phyloP scores from a whole-genome alignment of 805 yeast species.

The Pichia pseudocactophila region DNA sequence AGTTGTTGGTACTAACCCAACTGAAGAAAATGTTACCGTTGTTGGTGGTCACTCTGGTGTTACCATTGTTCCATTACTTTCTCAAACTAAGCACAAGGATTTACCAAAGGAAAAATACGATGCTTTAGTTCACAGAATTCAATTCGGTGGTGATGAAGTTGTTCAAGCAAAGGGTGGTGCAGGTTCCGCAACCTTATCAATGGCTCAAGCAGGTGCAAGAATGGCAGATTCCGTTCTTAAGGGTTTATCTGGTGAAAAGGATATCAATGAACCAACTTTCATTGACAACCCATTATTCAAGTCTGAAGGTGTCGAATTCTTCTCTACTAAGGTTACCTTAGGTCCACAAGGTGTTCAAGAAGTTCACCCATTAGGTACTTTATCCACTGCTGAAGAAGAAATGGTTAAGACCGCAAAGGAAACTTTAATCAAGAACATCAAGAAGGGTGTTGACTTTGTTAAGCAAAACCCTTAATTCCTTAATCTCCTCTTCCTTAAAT shows the following conservation, averaged over 20 bases:
- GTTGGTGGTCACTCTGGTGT: constrained; percentile 98
- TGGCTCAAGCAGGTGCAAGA: constrained; percentile 81
- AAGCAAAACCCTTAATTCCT: constrained; percentile 49
- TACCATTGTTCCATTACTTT: constrained; percentile 88
- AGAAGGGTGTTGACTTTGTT: constrained; percentile 88
- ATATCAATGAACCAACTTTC: constrained; percentile 44
- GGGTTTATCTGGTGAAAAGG: constrained; percentile 39
- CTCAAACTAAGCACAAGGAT: constrained; percentile 66
- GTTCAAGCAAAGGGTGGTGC: constrained; percentile 80
- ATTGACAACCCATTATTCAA: constrained; percentile 74
- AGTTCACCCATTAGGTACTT: constrained; percentile 68
- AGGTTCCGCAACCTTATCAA: constrained; percentile 77
- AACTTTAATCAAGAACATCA: constrained; percentile 82
- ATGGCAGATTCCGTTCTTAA: constrained; percentile 60
- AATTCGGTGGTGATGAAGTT: constrained; percentile 87
- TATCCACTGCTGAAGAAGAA: constrained; percentile 73
- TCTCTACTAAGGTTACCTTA: constrained; percentile 88
- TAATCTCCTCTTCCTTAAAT: not conserved
- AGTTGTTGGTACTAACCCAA: constrained; percentile 65
- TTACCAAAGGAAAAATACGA: constrained; percentile 57
- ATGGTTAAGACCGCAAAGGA: constrained; percentile 78
- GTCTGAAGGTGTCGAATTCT: constrained; percentile 89
- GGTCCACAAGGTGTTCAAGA: constrained; percentile 85
- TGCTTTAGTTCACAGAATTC: constrained; percentile 77
- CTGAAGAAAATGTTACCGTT: constrained; percentile 68